Base-by-base conservation (phyloP, 805 yeast genomes). In the Hanseniaspora lachancei region DNA sequence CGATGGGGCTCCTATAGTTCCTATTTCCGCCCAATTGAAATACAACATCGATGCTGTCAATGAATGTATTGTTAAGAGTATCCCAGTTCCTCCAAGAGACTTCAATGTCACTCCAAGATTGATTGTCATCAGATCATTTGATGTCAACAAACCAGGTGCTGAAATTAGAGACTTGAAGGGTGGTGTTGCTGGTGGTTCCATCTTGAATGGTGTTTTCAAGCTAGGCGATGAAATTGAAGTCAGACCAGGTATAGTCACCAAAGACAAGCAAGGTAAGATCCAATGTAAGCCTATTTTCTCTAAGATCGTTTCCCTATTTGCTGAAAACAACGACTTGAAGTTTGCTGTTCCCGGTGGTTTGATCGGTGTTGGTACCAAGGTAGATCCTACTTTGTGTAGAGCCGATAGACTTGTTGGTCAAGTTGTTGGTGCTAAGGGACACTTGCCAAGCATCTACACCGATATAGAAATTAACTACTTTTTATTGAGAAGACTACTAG, bases 281-380 rank as follows among this genome's bases (percentile, higher is more conserved):
- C 95, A 85, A 75, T 89, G 97, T 77, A 86, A 84, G 70, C 97
- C 97, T 48, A 91, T 93, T 67, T 87, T 85, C 75, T 89, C 97
- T 57, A 84, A 88, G 66, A 88, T 93, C 67, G 93, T 88, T 53
- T 86, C 97, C 15, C 76, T 93, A 63, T 91, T 89, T 69, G 97
- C 99, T 58, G 99, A 93, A 74, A 89, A 93, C 73, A 95, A 93
- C 67, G 96, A 89, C 70, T 80, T 93, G 72, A 93, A 93, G 71
- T 93, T 91, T 66, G 99, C 99, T 58, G 98, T 93, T 65, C 99
- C 99, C 48, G 99, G 99, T 82, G 99, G 99, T 61, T 80, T 93
- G 69, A 95, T 93, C 66, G 99, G 99, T 81, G 97, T 93, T 57
- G 99, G 99, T 75, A 93, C 98, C 52, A 88, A 87, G 73, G 95